Base-by-base conservation (phyloP, 2,329 filamentous ascomycete species). In the Penicillium palitans region DNA sequence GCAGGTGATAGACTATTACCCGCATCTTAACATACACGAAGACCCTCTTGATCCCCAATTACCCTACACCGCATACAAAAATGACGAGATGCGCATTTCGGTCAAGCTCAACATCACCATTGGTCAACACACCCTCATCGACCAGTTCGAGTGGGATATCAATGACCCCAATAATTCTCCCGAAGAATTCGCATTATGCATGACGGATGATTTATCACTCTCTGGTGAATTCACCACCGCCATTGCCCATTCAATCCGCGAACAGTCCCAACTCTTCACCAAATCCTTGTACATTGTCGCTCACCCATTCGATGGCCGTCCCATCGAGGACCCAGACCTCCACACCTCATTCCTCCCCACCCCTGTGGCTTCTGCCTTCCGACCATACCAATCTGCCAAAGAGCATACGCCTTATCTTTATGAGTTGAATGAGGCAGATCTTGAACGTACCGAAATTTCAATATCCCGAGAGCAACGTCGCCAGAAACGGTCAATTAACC, bases 71-170 rank as follows among this genome's bases (percentile, higher is more conserved):
- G 93, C 95, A 7, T 96, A 97, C 80, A 98, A 98, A 77, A 96
- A 99, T 72, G 95, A 99, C 72, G 95, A 99, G 79, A 97, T 99
- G 93, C 89, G 95, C 51, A 90, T 99, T 66, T 80, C 96, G 44
- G 87, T 99, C 76, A 98, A 97, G 76, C 83, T 99, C 51, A 97
- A 98, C 76, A 96, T 99, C 70, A 98, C 95, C 7, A 97, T 99
- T 70, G 95, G 93, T 41, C 89, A 91, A 63, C 91, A 96, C 71
- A 98, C 93, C 0, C 81, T 99, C 27, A 89, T 97, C 37, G 95
- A 99, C 70, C 95, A 98, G 73, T 98, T 99, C 61, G 95, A 99
- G 76, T 99, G 95, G 95, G 95, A 99, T 68, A 92, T 98, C 72
- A 98, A 98, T 76, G 96, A 96, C 73, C 90, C 93, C 0, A 80